phyloP scores from a whole-genome alignment of 2,329 filamentous ascomycete species.

The Xylaria sp. region DNA sequence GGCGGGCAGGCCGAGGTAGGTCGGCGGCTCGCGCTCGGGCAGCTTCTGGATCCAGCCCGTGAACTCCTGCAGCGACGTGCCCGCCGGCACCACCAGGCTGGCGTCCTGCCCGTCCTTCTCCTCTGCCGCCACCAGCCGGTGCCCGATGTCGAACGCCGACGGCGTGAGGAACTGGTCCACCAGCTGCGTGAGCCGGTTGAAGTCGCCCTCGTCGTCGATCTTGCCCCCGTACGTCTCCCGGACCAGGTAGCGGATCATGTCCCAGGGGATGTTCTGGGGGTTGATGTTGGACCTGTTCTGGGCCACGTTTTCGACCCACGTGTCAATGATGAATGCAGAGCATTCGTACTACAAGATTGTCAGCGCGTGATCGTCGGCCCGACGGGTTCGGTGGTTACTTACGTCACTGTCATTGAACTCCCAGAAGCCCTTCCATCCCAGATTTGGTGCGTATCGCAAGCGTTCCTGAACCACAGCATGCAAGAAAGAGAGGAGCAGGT shows the following conservation, averaged over 20 bases:
- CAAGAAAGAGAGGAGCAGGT: conserved; percentile 88
- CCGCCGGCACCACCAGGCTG: conserved; percentile 73
- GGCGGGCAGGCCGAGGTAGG: conserved; percentile 88
- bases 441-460: conserved; percentile 86
- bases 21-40: conserved; percentile 94
- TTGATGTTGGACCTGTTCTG: conserved; percentile 89
- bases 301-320: conserved; percentile 84
- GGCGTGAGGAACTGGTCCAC: conserved; percentile 82
- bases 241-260: conserved; percentile 87
- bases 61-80: conserved; percentile 84
- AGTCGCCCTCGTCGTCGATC: conserved; percentile 89
- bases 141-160: conserved; percentile 87
- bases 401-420: conserved; percentile 99
- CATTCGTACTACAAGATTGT: conserved; percentile 77
- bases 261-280: conserved; percentile 93
- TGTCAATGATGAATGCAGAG: conserved; percentile 92
- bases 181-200: conserved; percentile 70
- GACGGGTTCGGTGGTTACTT: conserved; percentile 51
- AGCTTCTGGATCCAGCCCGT: conserved; percentile 87
- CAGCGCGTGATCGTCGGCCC: background rate
- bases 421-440: conserved; percentile 99
- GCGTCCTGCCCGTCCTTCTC: conserved; percentile 59
- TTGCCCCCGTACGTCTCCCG: conserved; percentile 97
- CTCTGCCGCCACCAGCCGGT: conserved; percentile 77
- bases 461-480: conserved; percentile 96